These are phyloP conservation scores for Magnusiomyces fungicola DNA, from an alignment of 1,139 yeast species.

Conservation along the genomic window DNA sequence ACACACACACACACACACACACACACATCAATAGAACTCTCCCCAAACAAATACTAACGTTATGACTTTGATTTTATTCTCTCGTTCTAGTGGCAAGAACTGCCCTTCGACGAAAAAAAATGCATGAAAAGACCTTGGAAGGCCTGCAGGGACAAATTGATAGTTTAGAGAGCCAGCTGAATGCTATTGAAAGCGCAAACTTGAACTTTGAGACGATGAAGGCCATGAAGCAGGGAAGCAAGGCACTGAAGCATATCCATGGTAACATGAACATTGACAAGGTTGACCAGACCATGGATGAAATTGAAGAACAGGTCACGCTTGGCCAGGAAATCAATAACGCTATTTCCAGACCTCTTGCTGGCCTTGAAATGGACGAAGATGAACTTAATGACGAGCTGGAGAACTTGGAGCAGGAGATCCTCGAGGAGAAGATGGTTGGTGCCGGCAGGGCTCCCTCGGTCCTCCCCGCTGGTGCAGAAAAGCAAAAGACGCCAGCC, in stretches of 20 bases:
- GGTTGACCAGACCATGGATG: constrained; percentile 98
- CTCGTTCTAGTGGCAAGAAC: constrained; percentile 52
- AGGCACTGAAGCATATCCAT: constrained; percentile 93
- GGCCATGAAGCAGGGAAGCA: constrained; percentile 97
- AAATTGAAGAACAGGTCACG: constrained; percentile 93
- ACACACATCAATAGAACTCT: too few species aligned
- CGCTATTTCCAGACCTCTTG: constrained; percentile 84
- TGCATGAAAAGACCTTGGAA: constrained; percentile 64
- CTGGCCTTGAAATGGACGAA: constrained; percentile 65
- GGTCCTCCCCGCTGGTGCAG: constrained; percentile 32
- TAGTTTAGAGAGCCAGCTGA: constrained; percentile 79
- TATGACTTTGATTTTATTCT: not conserved
- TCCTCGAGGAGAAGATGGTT: constrained; percentile 50
- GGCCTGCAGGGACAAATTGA: constrained; percentile 86
- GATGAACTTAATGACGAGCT: constrained; percentile 91
- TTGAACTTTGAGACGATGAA: constrained; percentile 96
- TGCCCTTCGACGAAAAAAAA: constrained; percentile 85
- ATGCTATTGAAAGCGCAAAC: constrained; percentile 89
- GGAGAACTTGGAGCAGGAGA: constrained; percentile 82
- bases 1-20: too few species aligned
- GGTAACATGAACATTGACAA: constrained; percentile 93
- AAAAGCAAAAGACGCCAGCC: constrained; percentile 6
- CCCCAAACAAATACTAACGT: too few species aligned
- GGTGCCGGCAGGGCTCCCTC: constrained; percentile 41
- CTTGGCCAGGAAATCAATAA: constrained; percentile 92